A percentile compares a stretch with the other conserved stretches of the same genome.
Conservation (phyloP, 1,284 basidiomycete genomes). For the Gastroboletus turbinatus region DNA sequence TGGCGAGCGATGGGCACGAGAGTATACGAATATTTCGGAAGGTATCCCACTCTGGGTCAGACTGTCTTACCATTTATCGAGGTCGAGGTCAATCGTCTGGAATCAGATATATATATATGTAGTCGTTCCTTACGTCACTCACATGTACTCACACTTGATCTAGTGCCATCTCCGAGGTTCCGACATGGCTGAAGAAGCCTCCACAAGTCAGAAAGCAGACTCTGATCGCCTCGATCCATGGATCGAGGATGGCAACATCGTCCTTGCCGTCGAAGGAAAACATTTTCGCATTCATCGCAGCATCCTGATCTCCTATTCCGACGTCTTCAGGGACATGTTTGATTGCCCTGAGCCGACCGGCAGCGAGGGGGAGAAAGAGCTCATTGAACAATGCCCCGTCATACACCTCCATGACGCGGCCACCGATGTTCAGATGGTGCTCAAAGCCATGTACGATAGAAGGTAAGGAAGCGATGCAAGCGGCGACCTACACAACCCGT, state of each 20-base stretch:
- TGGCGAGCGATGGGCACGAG: too few relatives aligned
- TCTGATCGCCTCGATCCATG: constrained; percentile 14
- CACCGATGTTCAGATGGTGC: constrained; percentile 15
- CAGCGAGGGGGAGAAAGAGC: neutral
- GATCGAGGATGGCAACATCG: constrained; percentile 18
- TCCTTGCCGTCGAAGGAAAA: constrained; percentile 12
- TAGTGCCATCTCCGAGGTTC: neutral
- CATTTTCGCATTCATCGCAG: constrained; percentile 23
- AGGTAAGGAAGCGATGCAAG: constrained; percentile 4
- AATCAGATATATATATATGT: neutral
- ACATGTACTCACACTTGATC: neutral
- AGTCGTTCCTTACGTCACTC: neutral
- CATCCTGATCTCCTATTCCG: constrained; percentile 16
- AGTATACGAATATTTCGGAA: too few relatives aligned
- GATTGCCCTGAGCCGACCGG: neutral
- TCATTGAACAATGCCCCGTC: constrained; percentile 20
- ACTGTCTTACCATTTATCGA: too few relatives aligned
- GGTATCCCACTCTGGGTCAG: too few relatives aligned
- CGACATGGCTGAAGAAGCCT: neutral
- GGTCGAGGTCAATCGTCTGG: neutral
- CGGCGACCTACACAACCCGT: too few relatives aligned
- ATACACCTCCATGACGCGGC: constrained; percentile 17
- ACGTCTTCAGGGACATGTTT: constrained; percentile 25
- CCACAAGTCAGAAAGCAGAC: constrained; percentile 1
- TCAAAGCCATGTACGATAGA: constrained; percentile 20